Base-by-base conservation (phyloP, 495 filamentous ascomycete species). In the Poronia punctata region DNA sequence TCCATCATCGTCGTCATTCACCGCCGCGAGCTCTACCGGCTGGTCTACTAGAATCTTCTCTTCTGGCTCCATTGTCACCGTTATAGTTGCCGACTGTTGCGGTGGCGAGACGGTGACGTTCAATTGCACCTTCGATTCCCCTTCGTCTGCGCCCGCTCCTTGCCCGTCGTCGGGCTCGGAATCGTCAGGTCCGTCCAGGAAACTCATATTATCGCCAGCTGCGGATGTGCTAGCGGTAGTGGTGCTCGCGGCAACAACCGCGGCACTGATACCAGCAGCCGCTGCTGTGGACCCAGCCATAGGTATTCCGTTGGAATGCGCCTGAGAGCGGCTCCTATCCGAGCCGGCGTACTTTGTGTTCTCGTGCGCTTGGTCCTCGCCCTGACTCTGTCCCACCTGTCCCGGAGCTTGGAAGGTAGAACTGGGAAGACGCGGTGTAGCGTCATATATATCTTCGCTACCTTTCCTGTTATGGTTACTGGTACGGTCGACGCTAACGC, bases 11-110 rank as follows among this genome's bases (percentile, higher is more conserved):
- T 62, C 62, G 28, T 66, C 64, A 24, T 60, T 52, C 3, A 53
- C 57, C 1, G 48, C 53, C 0, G 52, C 48, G 0, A 49, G 37
- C 7, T 55, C 56, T 3, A 51, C 49, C 0, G 50, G 54, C 6
- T 53, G 35, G 21, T 61, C 53, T n/a, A 67, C 64, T 7, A 65
- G 59, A 8, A 73, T 76, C 61, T 74, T 76, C 57, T 76, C 68
- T 45, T 75, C 68, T 0, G 48, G 46, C 46, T 69, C 57, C 14
- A 61, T 37, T 20, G 52, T 36, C 14, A 60, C 46, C 14, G n/a
- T n/a, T n/a, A n/a, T n/a, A n/a, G 54, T 33, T 28, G 47, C 43
- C 45, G 50, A 50, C 7, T 52, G 49, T 52, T 57, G 62, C 19
- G 53, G 45, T 4, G 39, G 36, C 27, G 21, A 43, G 12, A 29